Evolutionary conservation across 495 filamentous ascomycete genomes (phyloP), one percentile per base, ranked within the genome.

Genomic region (Acidiella bohemica): DNA sequence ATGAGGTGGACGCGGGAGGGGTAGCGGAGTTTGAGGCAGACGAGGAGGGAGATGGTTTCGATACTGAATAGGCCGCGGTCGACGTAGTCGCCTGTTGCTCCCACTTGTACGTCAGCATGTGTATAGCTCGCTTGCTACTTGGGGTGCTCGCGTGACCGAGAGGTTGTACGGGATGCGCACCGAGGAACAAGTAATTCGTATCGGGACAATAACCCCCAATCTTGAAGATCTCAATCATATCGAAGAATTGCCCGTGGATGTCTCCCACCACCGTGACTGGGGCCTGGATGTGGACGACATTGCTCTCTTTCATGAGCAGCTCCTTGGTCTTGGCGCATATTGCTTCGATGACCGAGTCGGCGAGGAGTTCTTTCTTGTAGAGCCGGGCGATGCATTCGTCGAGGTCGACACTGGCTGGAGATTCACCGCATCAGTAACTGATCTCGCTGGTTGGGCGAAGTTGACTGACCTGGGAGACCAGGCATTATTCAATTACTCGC

Each of bases 271-370:
- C 90, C n/a, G 90, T 97, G 29, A 97, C 84, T 6, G 90, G 90
- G 12, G 90, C 87, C 40, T 76, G 76, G 44, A 97, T 92, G 58
- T 97, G 90, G 30, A 97, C 90, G 35, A 97, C 90, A 67, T 97
- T 97, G 70, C 88, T 95, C 73, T 97, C 90, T 58, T 90, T 92
- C 90, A 97, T 97, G 47, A 97, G 69, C 41, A 96, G 71, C 62
- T 97, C 90, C 50, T 97, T 97, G 10, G 92, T 85, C 60, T 97
- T 97, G 53, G 90, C 86, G 60, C 90, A 97, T 75, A 97, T 92
- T 53, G 92, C 90, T 64, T 97, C 90, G 59, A 97, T 87, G 30
- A 97, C 92, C 6, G 88, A 93, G 63, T 97, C 90, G 32, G 92
- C 90, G 18, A 97, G 70, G 36, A 97, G 70, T 58, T 96, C 88